Conservation (phyloP, 768 basidiomycete species). For the Leccinum aurantiacum region DNA sequence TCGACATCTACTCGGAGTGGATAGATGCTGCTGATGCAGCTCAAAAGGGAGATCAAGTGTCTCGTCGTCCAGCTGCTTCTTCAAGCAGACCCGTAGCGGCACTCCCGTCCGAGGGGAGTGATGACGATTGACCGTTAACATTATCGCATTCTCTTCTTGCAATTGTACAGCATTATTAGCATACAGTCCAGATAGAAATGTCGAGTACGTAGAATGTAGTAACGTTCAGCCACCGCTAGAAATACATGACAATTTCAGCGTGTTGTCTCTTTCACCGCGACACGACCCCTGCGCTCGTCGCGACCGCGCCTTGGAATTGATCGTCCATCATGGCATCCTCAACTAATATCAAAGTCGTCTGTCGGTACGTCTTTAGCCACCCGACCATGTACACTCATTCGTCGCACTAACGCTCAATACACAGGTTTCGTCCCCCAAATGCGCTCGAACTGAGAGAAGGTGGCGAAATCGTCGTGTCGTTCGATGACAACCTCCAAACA, state of each 20-base stretch:
- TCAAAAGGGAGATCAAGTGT: constrained; percentile 56
- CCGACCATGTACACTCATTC: not conserved
- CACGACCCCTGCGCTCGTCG: constrained; percentile 18
- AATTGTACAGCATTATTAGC: constrained; percentile 24
- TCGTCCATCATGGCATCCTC: constrained; percentile 61
- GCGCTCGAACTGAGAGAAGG: constrained; percentile 86
- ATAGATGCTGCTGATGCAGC: constrained; percentile 87
- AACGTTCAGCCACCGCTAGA: constrained; percentile 32
- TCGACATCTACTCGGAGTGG: constrained; percentile 92
- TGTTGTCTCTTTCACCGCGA: constrained; percentile 23
- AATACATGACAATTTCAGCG: constrained; percentile 14
- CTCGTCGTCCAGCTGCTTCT: constrained; percentile 50
- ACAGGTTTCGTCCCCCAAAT: constrained; percentile 94
- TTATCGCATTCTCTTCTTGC: constrained; percentile 6
- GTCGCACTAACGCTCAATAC: constrained; percentile 8
- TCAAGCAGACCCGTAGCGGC: constrained; percentile 47
- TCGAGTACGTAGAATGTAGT: constrained; percentile 1
- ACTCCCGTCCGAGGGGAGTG: constrained; percentile 41
- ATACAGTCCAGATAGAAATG: constrained; percentile 6
- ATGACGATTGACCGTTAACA: constrained; percentile 39
- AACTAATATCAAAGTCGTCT: constrained; percentile 98
- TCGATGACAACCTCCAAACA: constrained; percentile 83
- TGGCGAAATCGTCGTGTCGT: constrained; percentile 85
- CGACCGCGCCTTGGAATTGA: constrained; percentile 23
- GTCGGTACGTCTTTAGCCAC: constrained; percentile 68